Base-by-base conservation (phyloP, 2,329 filamentous ascomycete genomes). In the Penicillium digitatum region DNA sequence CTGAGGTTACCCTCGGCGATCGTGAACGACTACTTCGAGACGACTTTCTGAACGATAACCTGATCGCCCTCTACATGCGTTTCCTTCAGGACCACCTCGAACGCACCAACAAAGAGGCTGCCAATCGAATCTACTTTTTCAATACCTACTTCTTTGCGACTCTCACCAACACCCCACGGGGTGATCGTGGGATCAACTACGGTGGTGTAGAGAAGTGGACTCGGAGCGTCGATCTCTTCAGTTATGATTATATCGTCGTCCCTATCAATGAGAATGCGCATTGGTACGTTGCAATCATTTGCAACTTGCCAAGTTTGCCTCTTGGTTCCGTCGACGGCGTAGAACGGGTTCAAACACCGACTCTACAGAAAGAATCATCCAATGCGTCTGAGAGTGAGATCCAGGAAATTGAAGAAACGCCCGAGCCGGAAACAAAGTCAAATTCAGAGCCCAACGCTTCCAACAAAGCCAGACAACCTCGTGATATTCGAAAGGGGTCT, bases 211-310 rank as follows among this genome's bases (percentile, higher is more conserved):
- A 87, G 69, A 83, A 85, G 40, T 99, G 94, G 94, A 97, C 94
- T 0, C 81, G 87, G 32, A 90, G 86, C 63, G 81, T 93, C 22
- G 89, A 99, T 68, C 75, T 99, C 9, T 89, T 97, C 66, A 82
- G 80, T 6, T 91, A 89, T 64, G 90, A 96, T 68, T 96, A 92
- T 70, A 86, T 97, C 55, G 81, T 97, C 11, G 88, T 99, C 7
- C 94, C 94, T 0, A 90, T 99, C 70, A 95, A 96, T 65, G 89
- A 96, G 68, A 79, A 84, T 62, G 76, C 79, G 1, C 94, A 99
- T 72, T 99, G 95, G 94, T 97, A 94, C 73, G 78, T 97, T 61
- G 91, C 90, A 14, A 93, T 99, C 53, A 93, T 99, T 49, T 96
- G 90, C 81, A 96, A 99, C 66, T 81, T 93, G 2, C 82, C 84